Conservation (phyloP, 164 flowering plant genomes). For the Liquidambar formosana region DNA sequence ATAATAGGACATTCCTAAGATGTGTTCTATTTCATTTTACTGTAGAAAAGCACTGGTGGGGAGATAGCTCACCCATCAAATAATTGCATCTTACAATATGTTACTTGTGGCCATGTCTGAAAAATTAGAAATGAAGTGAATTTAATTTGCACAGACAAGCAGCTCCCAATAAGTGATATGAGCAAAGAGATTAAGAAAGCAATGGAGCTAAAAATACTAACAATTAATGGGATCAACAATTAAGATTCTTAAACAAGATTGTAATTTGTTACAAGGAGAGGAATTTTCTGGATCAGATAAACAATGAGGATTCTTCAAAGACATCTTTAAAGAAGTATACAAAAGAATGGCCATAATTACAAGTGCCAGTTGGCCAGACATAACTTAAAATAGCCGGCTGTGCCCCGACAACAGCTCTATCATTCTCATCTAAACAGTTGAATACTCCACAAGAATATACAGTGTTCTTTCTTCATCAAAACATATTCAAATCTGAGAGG, state of each 20-base stretch:
- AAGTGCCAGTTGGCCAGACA: conserved; percentile 26
- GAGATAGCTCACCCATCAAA: neutral
- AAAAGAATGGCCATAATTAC: conserved; percentile 53
- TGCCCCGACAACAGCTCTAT: conserved; percentile 23
- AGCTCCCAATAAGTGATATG: neutral
- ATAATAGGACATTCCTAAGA: neutral
- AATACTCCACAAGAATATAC: conserved; percentile 35
- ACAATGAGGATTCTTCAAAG: conserved; percentile 17
- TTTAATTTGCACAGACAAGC: neutral
- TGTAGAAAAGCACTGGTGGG: neutral
- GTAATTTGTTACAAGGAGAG: conserved; percentile 16
- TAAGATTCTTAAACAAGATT: conserved; percentile 6
- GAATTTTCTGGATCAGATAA: conserved; percentile 26
- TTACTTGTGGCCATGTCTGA: no score
- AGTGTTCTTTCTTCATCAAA: conserved; percentile 34
- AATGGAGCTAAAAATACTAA: neutral
- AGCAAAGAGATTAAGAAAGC: neutral
- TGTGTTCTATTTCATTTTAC: neutral
- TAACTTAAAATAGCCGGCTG: conserved; percentile 30
- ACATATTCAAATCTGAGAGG: conserved; percentile 57
- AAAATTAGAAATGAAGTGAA: neutral
- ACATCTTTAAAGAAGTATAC: conserved; percentile 31
- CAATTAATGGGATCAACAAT: neutral
- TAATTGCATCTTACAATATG: neutral
- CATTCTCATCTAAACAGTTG: conserved; percentile 27